Evolutionary conservation across 2,329 filamentous ascomycete genomes (phyloP).

Genomic region (Orbilia quercus): DNA sequence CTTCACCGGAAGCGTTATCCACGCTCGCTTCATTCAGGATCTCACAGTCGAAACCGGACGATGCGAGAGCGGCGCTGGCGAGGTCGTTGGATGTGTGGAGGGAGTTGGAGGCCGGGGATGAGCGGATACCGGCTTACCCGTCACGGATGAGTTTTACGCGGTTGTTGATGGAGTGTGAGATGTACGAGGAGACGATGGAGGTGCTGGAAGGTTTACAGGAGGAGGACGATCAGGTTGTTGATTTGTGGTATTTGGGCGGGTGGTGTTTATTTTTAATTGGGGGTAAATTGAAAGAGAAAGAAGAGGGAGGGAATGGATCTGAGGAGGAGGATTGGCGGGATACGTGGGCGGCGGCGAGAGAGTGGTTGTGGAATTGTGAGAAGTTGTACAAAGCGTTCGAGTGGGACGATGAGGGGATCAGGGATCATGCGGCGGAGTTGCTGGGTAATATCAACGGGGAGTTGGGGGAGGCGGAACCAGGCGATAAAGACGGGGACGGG

Average conservation of each 20-base stretch:
- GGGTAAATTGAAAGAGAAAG: conserved; percentile 71
- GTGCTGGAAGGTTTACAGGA: conserved; percentile 84
- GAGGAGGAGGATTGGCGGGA: conserved; percentile 62
- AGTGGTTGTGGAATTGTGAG: conserved; percentile 61
- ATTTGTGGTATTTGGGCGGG: conserved; percentile 96
- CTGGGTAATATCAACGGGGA: conserved; percentile 73
- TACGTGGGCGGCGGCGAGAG: conserved; percentile 60
- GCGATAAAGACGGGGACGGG: conserved; percentile 68
- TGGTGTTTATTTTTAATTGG: conserved; percentile 88
- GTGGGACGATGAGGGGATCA: conserved; percentile 84
- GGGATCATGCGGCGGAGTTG: conserved; percentile 79
- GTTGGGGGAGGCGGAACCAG: conserved; percentile 71
- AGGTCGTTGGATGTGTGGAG: conserved; percentile 87
- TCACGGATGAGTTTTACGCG: conserved; percentile 84
- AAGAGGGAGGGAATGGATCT: conserved; percentile 63
- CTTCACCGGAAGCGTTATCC: conserved; percentile 88
- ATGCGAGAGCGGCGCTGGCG: conserved; percentile 81
- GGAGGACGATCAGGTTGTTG: conserved; percentile 93
- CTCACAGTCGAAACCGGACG: conserved; percentile 81
- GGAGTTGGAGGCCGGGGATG: conserved; percentile 67
- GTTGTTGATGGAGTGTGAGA: conserved; percentile 86
- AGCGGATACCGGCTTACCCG: conserved; percentile 81
- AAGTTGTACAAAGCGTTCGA: conserved; percentile 78
- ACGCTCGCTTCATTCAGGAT: conserved; percentile 93
- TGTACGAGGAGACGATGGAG: conserved; percentile 84